Evolutionary conservation across 805 yeast species (phyloP), one percentile per base, ranked within the genome.

Genomic region (Yarrowia sp.): DNA sequence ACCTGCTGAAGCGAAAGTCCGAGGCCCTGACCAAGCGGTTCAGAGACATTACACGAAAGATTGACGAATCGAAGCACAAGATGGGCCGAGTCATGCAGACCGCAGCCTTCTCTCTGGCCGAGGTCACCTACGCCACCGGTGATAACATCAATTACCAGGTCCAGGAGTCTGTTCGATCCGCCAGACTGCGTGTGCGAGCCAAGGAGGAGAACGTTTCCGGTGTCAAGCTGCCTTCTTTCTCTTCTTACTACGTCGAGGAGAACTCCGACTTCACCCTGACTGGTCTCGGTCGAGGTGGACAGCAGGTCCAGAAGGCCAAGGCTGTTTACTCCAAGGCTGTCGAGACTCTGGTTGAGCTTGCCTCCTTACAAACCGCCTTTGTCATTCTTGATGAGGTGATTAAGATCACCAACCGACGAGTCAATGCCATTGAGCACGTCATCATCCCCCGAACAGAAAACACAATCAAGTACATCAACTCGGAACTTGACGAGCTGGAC

Each of bases 21-120:
- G 99, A 93, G 78, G 99, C 99, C 0, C 82, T 93, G 74, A 95
- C 98, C 18, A 92, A 92, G 77, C 83, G 99, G 72, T 93, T 93
- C 80, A 87, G 99, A 77, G 99, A 93, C 71, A 93, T 93, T 73
- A 92, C 98, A 15, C 89, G 84, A 75, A 81, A 97, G 76, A 93
- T 93, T 74, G 97, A 95, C 75, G 96, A 91, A 71, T 87, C 98
- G 48, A 93, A 93, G 79, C 85, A 93, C 71, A 95, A 93, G 80
- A 93, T 95, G 98, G 99, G 98, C 60, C 83, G 93, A 69, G 97
- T 93, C 48, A 93, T 93, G 98, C 98, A 95, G 75, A 89, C 96
- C 0, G 99, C 99, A 1, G 96, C 98, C 0, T 93, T 93, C 76
- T 92, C 98, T 8, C 82, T 93, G 71, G 98, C 98, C 2, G 99